Evolutionary conservation across 176 grass and related monocot species (phyloP), one percentile per base, ranked within the genome.

Genomic region (Triticum urartu): DNA sequence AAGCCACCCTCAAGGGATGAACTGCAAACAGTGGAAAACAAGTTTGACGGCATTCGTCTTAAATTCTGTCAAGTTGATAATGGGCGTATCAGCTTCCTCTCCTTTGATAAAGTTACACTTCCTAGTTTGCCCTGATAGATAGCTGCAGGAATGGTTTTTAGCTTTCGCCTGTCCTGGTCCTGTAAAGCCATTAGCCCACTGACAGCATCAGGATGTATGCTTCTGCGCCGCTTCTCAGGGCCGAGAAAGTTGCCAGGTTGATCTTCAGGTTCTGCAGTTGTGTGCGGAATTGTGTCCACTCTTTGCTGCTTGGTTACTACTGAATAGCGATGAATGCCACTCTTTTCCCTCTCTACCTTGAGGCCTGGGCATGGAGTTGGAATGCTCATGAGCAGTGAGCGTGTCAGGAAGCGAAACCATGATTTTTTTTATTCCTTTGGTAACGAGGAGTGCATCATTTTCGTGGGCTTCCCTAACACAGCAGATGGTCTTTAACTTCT

Each of bases 51-150:
- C 34, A 81, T 92, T 42, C 86, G 88, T 77, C 81, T 95, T 11
- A 95, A 87, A 84, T 92, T 87, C 58, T 92, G 84, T 22, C 82
- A 89, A 79, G 90, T 91, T 62, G 81, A 91, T 63, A 83, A 91
- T 83, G 88, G 86, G 35, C 77, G 86, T 1, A 60, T 89, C 77
- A 95, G 86, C 65, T 92, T 92, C 83, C 83, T 95, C 72, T 89
- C 88, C 33, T 92, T 91, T 15, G 17, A 89, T 14, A 32, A 83
- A 72, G 81, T 79, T 33, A 35, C 30, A 17, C 86, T 95, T 30
- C 88, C 88, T 56, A 89, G 47, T 48, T 75, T 95, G 67, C 84
- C 90, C 18, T 92, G 90, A 95, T 85, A 48, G 21, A 36, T 67
- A 42, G 3, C 40, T 10, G 42, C 42, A 45, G 10, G 42, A 42